A percentile compares a stretch with the other conserved stretches of the same genome.
These are phyloP conservation scores for Solanum virginianum DNA, from an alignment of 257 asterid species.

Conservation along the genomic window DNA sequence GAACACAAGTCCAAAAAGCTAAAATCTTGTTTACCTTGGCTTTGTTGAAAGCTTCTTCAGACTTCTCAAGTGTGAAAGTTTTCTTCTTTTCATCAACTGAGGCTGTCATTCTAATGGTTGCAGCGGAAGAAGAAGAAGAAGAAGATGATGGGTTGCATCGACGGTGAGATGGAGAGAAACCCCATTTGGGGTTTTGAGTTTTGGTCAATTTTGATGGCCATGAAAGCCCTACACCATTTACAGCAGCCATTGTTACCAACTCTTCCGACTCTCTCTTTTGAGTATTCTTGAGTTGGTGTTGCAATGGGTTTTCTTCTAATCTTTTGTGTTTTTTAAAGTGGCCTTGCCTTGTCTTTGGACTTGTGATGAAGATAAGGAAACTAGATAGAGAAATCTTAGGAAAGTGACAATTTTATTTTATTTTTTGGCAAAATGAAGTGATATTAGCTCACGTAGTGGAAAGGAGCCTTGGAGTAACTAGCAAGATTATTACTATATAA, in stretches of 20 bases:
- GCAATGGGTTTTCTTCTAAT: background rate
- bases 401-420: background rate
- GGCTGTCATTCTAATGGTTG: constrained; percentile 49
- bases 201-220: constrained; percentile 13
- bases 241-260: constrained; percentile 6
- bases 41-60: constrained; percentile 86
- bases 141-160: background rate
- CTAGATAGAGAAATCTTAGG: background rate
- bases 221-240: constrained; percentile 3
- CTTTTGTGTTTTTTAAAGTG: background rate
- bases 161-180: background rate
- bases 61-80: constrained; percentile 63
- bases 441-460: too few relatives aligned
- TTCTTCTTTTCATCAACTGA: constrained; percentile 68
- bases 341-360: background rate
- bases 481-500: too few relatives aligned
- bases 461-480: too few relatives aligned
- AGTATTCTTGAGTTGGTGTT: background rate
- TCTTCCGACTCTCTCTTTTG: background rate
- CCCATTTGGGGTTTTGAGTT: background rate
- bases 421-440: background rate
- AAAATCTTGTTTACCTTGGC: constrained; percentile 57
- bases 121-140: constrained; percentile 8
- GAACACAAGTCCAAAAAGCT: background rate
- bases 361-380: background rate